phyloP scores from a whole-genome alignment of 768 basidiomycete genomes.

The Pleurotus ostreatus region DNA sequence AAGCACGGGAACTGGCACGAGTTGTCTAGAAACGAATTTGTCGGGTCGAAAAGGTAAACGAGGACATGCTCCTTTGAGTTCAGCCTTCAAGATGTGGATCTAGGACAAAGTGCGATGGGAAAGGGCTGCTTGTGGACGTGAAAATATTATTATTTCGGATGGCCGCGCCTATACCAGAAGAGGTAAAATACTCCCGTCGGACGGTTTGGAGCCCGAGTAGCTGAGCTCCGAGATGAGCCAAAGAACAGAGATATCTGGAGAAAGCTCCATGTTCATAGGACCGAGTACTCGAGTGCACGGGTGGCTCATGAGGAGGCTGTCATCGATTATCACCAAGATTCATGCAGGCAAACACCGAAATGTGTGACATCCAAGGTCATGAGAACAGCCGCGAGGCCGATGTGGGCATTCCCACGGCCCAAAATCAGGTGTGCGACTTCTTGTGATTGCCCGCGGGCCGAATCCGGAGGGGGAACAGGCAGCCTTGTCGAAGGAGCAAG shows the following conservation, averaged over 20 bases:
- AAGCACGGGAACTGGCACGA: background rate
- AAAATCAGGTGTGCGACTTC: background rate
- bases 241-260: background rate
- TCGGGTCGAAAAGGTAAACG: background rate
- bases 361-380: background rate
- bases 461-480: background rate
- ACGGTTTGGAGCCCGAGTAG: background rate
- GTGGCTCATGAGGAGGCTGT: background rate
- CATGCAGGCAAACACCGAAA: background rate
- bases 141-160: background rate
- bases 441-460: conserved; percentile 7
- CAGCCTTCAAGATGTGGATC: conserved; percentile 2
- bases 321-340: conserved; percentile 5
- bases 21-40: background rate
- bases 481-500: conserved; percentile 6
- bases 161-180: conserved; percentile 5
- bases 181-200: background rate
- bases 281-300: background rate
- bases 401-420: background rate
- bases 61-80: background rate
- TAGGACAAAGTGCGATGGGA: conserved; percentile 8
- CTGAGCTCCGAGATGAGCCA: background rate
- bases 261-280: background rate
- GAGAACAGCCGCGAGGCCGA: background rate
- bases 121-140: conserved; percentile 1